Conservation (phyloP, 441 rosid genomes). For the Francoa sonchifolia region DNA sequence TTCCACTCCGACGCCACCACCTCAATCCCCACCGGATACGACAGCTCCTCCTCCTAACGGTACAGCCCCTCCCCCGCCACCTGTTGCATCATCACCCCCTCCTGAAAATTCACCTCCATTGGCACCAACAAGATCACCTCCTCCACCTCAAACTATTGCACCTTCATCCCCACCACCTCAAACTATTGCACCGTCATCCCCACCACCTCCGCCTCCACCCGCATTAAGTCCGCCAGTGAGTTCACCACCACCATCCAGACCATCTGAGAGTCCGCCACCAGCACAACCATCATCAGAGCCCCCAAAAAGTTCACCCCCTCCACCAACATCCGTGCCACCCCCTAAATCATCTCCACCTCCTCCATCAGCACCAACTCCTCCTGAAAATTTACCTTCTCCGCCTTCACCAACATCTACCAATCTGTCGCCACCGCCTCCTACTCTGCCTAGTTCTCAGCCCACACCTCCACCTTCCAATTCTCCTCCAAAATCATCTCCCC, state of each 20-base stretch:
- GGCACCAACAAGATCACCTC: slow-evolving; percentile 8
- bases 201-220: slow-evolving; percentile 20
- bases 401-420: slow-evolving; percentile 9
- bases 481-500: slow-evolving; percentile 20
- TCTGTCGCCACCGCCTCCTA: slow-evolving; percentile 34
- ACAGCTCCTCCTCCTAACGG: slow-evolving; percentile 21
- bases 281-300: slow-evolving; percentile 26
- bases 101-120: slow-evolving; percentile 18
- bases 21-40: slow-evolving; percentile 19
- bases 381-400: slow-evolving; percentile 25
- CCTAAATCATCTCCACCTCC: slow-evolving; percentile 17
- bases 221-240: slow-evolving; percentile 18
- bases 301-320: slow-evolving; percentile 21
- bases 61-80: not conserved
- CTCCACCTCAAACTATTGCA: slow-evolving; percentile 17
- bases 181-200: slow-evolving; percentile 15
- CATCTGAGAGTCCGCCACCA: slow-evolving; percentile 21
- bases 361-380: slow-evolving; percentile 15
- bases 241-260: slow-evolving; percentile 19
- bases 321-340: slow-evolving; percentile 15
- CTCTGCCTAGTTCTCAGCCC: slow-evolving; percentile 19
- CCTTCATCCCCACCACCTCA: slow-evolving; percentile 17
- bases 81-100: slow-evolving; percentile 10
- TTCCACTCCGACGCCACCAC: slow-evolving; percentile 30
- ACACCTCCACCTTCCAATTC: slow-evolving; percentile 37